phyloP scores from a whole-genome alignment of 306 rosid species.

The Acacia melanoxylon region DNA sequence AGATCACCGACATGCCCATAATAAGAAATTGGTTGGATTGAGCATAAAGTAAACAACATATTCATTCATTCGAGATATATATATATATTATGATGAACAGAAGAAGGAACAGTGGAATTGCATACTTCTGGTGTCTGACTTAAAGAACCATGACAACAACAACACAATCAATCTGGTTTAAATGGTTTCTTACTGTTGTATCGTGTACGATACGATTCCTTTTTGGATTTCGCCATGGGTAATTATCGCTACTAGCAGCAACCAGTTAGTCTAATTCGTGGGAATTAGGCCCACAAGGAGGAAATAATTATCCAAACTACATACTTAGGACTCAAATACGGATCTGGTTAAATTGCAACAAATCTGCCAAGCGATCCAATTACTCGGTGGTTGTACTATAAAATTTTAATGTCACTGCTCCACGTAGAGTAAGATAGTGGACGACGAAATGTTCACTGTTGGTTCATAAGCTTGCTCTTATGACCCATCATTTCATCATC shows the following conservation, averaged over 20 bases:
- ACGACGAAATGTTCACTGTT: not conserved
- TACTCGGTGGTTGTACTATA: no score
- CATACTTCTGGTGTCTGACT: conserved; percentile 37
- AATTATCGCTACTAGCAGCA: no score
- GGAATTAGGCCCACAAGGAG: no score
- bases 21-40: conserved; percentile 11
- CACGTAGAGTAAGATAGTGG: not conserved
- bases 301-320: no score
- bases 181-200: not conserved
- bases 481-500: not conserved
- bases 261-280: no score
- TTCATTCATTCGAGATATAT: not conserved
- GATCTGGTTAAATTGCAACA: no score
- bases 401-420: not conserved
- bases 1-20: conserved; percentile 49
- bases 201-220: not conserved
- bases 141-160: not conserved
- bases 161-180: not conserved
- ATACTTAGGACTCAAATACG: no score
- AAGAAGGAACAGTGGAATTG: conserved; percentile 40
- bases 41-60: conserved; percentile 11
- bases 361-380: no score
- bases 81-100: not conserved
- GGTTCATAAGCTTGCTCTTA: not conserved
- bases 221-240: no score